Base-by-base conservation (phyloP, 352 stramenopile genomes). In the Phytophthora uliginosa region DNA sequence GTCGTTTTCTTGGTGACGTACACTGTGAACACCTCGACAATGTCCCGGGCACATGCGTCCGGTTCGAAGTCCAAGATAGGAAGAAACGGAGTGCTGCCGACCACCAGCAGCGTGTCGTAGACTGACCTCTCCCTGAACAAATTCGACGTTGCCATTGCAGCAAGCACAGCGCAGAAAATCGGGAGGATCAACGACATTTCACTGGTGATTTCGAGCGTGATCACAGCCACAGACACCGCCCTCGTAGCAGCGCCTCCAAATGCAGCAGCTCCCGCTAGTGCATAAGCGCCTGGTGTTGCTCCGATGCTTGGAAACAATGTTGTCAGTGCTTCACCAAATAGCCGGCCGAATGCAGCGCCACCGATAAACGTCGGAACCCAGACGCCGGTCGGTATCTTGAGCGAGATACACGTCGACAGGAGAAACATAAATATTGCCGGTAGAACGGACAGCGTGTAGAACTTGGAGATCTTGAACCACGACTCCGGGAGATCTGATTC, bases 351-450 rank as follows among this genome's bases (percentile, higher is more conserved):
- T 1, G 85, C 79, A 31, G 86, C 89, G n/a, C 89, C 89, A 8
- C 82, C 79, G 26, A 92, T 90, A 51, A 96, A 95, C 10, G 85
- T 90, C 8, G 89, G 89, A 1, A 96, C 63, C 78, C 86, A 94
- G 13, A 94, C 82, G 17, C 89, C 88, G 1, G 85, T 91, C 3
- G 89, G 89, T 10, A 95, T 62, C 10, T 80, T 75, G 4, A 96
- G 71, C 17, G 84, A 91, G 66, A 94, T 93, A 38, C 84, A 93
- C 6, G 94, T 64, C 24, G 88, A 85, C 6, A 95, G 61, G 50
- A 95, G 59, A 9, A 91, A 33, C 8, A 79, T 66, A 62, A 91
- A 86, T 10, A 90, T 59, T 1, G 63, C 31, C 2, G 78, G 77
- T 0, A 93, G 59, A 26, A 85, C 57, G 15, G 75, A 18, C 7